Evolutionary conservation across 225 moss, liverwort and hornwort genomes (phyloP), one percentile per base, ranked within the genome.

Genomic region (Sphagnum contortum): DNA sequence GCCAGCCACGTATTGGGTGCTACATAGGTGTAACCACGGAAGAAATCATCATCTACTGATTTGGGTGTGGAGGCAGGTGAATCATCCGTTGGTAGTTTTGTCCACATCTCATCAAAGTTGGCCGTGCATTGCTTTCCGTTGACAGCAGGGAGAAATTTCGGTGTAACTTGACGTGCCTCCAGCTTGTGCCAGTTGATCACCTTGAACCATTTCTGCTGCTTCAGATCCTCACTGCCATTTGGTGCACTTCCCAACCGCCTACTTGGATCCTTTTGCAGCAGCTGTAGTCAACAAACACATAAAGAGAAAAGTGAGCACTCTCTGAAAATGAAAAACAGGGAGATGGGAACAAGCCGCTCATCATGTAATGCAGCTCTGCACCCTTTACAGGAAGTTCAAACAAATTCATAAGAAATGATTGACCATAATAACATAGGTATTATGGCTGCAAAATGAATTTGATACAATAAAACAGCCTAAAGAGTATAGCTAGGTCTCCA

Each of bases 91-190:
- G 98, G 93, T 73, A 93, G 57, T 48, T 77, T 93, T 60, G 98
- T 98, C 93, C 92, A 98, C 77, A 92, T 92, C 62, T 98, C 96
- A 69, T 98, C 98, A 59, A 98, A 98, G 67, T 98, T 98, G 2
- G 98, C 98, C 45, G 87, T 98, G 61, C 98, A 98, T 10, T 81
- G 75, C 65, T 85, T 89, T 76, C 98, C 98, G 57, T 86, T 86
- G 4, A 98, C 98, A 57, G 77, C 78, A 4, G 98, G 98, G 55
- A 83, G 81, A 67, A 98, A 98, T 68, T 91, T 91, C 2, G 98
- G 98, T 72, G 90, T 87, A 3, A 93, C 73, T 73, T 93, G 85
- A 9, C 98, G 89, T 65, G 81, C 81, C 74, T 84, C 80, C 12
- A 93, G 83, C 81, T 93, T 98, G 1, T 81, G 85, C 98, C 98